Base-by-base conservation (phyloP, 2,329 filamentous ascomycete genomes). In the Aspergillus carbonarius region DNA sequence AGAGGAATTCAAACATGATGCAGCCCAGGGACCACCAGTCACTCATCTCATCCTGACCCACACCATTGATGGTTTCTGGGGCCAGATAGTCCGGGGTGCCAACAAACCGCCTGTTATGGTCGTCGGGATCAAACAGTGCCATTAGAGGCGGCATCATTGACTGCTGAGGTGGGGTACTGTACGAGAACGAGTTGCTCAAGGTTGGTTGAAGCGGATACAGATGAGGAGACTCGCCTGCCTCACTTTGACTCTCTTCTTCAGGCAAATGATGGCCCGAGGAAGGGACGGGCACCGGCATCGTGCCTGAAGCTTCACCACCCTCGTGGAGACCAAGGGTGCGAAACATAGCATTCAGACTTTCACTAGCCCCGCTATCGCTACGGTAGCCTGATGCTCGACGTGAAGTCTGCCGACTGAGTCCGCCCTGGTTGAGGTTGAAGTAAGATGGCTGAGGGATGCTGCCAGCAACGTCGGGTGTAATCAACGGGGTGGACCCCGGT, bases 11-110 rank as follows among this genome's bases (percentile, higher is more conserved):
- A 69, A 97, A 99, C 75, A 98, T 80, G 67, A 99, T 98, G 74
- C 96, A 99, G 0, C 95, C 95, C n/a, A 99, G 83, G 20, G 95
- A 98, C 95, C 95, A 99, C 95, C 95, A 99, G 86, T 99, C 95
- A 72, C 95, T 98, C 66, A 93, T 95, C 74, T 98, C 93, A 70
- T 99, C 95, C 74, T 99, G 95, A 1, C 93, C 92, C 65, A 92
- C 88, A 51, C 96, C 95, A 64, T 92, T 93, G 71, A 99, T 96
- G 0, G 96, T 99, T 73, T 99, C 96, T 0, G 95, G 95, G 0
- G 95, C 95, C 13, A 99, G 84, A 72, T 99, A 99, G 74, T 99
- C 95, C 0, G 95, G 95, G 0, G 95, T 99, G 32, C 95, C 95
- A 8, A 99, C 95, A 68, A 99, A 99, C 39, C 92, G 88, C 55